A percentile compares a stretch with the other conserved stretches of the same genome.
These are phyloP conservation scores for Paraglomus occultum DNA, from an alignment of 192 early-diverging fungal species.

Conservation along the genomic window DNA sequence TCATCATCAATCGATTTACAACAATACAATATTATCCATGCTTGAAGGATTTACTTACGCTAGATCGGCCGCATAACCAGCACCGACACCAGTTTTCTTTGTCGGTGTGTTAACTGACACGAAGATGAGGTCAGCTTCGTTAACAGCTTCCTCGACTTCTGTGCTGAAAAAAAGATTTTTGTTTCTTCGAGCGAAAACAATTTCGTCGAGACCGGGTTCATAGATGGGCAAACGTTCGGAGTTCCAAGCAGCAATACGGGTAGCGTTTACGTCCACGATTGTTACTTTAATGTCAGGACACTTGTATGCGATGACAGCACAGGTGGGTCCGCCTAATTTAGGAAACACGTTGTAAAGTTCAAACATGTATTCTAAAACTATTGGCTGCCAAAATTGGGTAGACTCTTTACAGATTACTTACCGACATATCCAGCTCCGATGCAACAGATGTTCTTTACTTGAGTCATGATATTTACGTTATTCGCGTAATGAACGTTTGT, in stretches of 20 bases:
- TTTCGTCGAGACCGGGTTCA: slow-evolving; percentile 86
- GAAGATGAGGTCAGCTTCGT: slow-evolving; percentile 83
- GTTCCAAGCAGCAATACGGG: slow-evolving; percentile 90
- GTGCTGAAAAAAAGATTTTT: slow-evolving; percentile 88
- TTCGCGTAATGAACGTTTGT: slow-evolving; percentile 15
- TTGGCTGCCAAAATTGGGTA: background rate
- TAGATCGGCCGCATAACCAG: slow-evolving; percentile 81
- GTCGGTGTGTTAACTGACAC: slow-evolving; percentile 94
- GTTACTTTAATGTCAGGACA: slow-evolving; percentile 87
- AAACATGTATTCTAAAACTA: background rate
- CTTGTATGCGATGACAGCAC: slow-evolving; percentile 88
- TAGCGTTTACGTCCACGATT: slow-evolving; percentile 80
- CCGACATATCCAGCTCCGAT: slow-evolving; percentile 97
- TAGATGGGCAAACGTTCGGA: slow-evolving; percentile 84
- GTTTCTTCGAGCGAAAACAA: slow-evolving; percentile 71
- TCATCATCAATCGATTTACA: no score
- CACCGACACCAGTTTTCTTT: slow-evolving; percentile 72
- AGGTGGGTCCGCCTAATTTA: slow-evolving; percentile 78
- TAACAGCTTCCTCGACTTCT: slow-evolving; percentile 74
- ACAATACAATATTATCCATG: background rate
- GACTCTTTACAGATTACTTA: slow-evolving; percentile 39
- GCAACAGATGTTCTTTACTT: slow-evolving; percentile 78
- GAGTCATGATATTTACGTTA: slow-evolving; percentile 15
- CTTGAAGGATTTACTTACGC: slow-evolving; percentile 50
- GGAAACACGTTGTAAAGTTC: background rate